Percentiles rank a stretch among this genome's conserved stretches.
These are phyloP conservation scores for Pseudogymnoascus sp. DNA, from an alignment of 2,329 filamentous ascomycete genomes.

Conservation along the genomic window DNA sequence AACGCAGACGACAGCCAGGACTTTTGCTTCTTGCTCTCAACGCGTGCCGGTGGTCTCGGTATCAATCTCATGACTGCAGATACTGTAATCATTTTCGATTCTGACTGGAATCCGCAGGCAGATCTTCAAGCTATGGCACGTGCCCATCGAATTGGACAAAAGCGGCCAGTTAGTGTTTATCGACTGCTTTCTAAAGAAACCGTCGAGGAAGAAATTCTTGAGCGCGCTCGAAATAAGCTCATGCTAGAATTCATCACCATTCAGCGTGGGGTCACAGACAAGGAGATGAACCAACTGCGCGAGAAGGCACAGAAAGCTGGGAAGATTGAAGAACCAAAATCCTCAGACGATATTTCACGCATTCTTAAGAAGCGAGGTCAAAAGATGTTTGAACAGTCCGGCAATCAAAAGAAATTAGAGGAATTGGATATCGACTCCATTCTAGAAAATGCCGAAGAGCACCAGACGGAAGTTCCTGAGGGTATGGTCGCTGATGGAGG, in stretches of 20 bases:
- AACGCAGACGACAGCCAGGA: slow-evolving; percentile 94
- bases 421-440: slow-evolving; percentile 97
- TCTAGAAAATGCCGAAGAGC: slow-evolving; percentile 91
- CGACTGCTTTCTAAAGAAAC: slow-evolving; percentile 96
- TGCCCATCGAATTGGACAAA: slow-evolving; percentile 95
- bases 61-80: slow-evolving; percentile 99
- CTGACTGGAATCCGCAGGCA: slow-evolving; percentile 97
- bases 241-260: slow-evolving; percentile 97
- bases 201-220: slow-evolving; percentile 94
- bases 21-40: slow-evolving; percentile 93
- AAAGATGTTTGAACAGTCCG: slow-evolving; percentile 96
- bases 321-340: slow-evolving; percentile 74
- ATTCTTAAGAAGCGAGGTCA: slow-evolving; percentile 97
- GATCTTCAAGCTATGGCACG: slow-evolving; percentile 98
- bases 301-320: slow-evolving; percentile 74
- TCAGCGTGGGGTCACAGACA: slow-evolving; percentile 92
- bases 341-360: slow-evolving; percentile 88
- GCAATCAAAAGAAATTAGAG: slow-evolving; percentile 93
- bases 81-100: slow-evolving; percentile 96
- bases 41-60: slow-evolving; percentile 89
- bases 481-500: slow-evolving; percentile 92
- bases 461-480: slow-evolving; percentile 91
- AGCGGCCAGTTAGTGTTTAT: slow-evolving; percentile 92
- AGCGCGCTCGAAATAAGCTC: slow-evolving; percentile 93
- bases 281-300: slow-evolving; percentile 69